Conservation (phyloP, 192 early-diverging fungal genomes). For the Coemansia interrupta region DNA sequence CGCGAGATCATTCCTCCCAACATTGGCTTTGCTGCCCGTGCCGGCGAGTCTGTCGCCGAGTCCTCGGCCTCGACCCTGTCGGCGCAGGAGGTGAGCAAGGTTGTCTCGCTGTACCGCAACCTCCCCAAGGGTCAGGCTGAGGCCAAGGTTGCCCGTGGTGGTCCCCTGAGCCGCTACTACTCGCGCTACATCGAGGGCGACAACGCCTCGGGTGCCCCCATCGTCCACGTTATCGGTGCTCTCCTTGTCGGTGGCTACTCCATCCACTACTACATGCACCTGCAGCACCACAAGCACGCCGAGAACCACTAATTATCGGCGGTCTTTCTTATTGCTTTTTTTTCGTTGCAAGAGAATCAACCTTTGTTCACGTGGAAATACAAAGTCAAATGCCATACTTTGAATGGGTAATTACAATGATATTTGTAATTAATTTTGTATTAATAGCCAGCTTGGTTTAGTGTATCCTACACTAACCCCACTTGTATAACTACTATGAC, state of each 20-base stretch:
- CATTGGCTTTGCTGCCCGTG: constrained; percentile 63
- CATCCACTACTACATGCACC: constrained; percentile 74
- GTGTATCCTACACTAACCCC: too few species aligned
- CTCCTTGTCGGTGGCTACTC: constrained; percentile 65
- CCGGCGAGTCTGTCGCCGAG: constrained; percentile 32
- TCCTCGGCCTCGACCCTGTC: constrained; percentile 51
- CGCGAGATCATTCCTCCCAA: constrained; percentile 68
- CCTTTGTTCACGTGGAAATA: too few species aligned
- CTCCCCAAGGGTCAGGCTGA: constrained; percentile 67
- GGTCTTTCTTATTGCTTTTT: not conserved
- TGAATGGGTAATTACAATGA: too few species aligned
- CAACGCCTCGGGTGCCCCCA: constrained; percentile 63
- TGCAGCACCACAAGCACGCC: constrained; percentile 80
- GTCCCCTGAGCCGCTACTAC: constrained; percentile 62
- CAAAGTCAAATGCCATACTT: too few species aligned
- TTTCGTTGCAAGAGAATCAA: not conserved
- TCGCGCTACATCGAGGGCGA: constrained; percentile 70
- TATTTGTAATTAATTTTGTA: too few species aligned
- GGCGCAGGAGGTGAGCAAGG: constrained; percentile 59
- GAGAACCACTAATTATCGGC: constrained; percentile 65
- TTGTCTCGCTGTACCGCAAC: constrained; percentile 72
- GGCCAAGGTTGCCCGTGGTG: constrained; percentile 53
- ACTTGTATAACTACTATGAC: constrained; percentile 44
- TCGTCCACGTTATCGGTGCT: constrained; percentile 60
- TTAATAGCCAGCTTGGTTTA: not conserved